Conservation (phyloP, 805 yeast species). For the Starmerella sp. region DNA sequence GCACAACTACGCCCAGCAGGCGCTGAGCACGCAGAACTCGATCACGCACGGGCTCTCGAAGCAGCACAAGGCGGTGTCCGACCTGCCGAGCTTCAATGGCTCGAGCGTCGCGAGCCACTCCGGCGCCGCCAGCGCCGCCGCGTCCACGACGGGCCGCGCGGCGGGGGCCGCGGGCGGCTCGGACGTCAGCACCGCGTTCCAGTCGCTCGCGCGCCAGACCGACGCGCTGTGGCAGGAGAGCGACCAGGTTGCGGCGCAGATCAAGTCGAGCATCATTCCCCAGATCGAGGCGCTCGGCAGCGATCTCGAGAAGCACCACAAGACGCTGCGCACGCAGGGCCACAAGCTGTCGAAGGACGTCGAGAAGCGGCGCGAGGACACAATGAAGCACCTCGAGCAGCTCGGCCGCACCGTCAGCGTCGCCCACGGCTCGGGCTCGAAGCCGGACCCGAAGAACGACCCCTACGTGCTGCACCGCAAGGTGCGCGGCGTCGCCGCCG, state of each 20-base stretch:
- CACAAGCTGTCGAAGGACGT: slow-evolving; percentile 32
- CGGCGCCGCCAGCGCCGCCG: slow-evolving; percentile 3
- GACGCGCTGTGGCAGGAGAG: slow-evolving; percentile 31
- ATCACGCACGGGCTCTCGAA: slow-evolving; percentile 27
- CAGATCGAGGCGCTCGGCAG: slow-evolving; percentile 34
- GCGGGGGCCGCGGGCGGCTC: not conserved
- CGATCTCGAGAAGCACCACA: slow-evolving; percentile 36
- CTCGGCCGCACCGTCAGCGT: slow-evolving; percentile 25
- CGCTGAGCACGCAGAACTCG: slow-evolving; percentile 24
- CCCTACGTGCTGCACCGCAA: slow-evolving; percentile 38
- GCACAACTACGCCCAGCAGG: slow-evolving; percentile 27
- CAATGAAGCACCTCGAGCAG: slow-evolving; percentile 33
- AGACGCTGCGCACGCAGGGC: slow-evolving; percentile 31
- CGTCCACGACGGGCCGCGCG: too few species aligned
- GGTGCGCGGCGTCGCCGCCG: slow-evolving; percentile 31
- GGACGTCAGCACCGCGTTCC: slow-evolving; percentile 29
- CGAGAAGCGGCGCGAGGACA: slow-evolving; percentile 28
- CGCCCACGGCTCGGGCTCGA: slow-evolving; percentile 26
- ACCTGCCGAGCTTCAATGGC: slow-evolving; percentile 28
- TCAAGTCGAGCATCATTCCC: slow-evolving; percentile 34
- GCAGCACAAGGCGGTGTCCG: slow-evolving; percentile 28
- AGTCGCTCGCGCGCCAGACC: slow-evolving; percentile 24
- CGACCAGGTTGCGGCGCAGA: slow-evolving; percentile 30
- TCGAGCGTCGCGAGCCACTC: slow-evolving; percentile 14
- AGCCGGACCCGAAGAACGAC: slow-evolving; percentile 34